These are phyloP conservation scores for Helicocarpus griseus DNA, from an alignment of 2,329 filamentous ascomycete genomes.

Conservation along the genomic window DNA sequence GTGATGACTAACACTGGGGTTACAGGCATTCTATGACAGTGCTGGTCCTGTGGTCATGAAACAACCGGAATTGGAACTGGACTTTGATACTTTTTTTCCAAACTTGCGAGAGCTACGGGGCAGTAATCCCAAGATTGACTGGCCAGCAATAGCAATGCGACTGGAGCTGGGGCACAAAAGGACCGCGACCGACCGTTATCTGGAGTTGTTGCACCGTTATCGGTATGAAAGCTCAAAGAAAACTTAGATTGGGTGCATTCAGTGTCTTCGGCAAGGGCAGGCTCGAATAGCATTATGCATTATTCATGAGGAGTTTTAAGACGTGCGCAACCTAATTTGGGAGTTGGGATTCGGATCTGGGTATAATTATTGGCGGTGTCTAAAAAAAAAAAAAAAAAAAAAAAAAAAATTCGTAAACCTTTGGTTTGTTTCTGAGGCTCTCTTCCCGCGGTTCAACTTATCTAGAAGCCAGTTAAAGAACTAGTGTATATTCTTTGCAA, in stretches of 20 bases:
- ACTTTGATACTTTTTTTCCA: neutral
- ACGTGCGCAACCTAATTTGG: no score
- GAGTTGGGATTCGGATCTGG: no score
- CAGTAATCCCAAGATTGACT: neutral
- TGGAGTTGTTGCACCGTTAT: neutral
- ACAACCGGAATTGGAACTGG: neutral
- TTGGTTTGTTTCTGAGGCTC: no score
- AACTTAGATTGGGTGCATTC: no score
- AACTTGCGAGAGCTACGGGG: neutral
- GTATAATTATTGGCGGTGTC: no score
- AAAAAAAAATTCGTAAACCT: no score
- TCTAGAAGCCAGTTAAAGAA: conserved; percentile 16
- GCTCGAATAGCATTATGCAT: no score
- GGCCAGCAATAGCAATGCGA: neutral
- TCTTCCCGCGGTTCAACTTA: conserved; percentile 12
- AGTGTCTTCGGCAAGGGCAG: no score
- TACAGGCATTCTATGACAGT: neutral
- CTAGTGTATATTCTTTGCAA: conserved; percentile 14
- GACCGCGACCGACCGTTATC: neutral
- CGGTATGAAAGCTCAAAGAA: no score
- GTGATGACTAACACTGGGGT: neutral
- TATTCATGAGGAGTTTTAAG: no score
- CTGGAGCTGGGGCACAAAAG: neutral
- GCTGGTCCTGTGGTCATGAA: neutral
- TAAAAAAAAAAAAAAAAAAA: no score